phyloP scores from a whole-genome alignment of 2,329 filamentous ascomycete genomes.

The Stemphylium vesicarium region DNA sequence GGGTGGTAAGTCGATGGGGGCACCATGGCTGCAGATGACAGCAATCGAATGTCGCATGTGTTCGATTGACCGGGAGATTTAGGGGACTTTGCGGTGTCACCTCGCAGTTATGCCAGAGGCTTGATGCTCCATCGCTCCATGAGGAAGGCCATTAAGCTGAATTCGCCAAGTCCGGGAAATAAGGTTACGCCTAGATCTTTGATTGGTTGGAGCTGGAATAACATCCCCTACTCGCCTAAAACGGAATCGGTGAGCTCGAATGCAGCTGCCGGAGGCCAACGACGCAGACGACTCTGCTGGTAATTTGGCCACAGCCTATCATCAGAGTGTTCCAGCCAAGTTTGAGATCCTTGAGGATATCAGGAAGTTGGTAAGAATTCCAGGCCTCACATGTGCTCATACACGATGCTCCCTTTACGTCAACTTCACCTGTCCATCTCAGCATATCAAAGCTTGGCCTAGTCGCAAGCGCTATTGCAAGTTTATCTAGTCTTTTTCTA shows the following conservation, averaged over 20 bases:
- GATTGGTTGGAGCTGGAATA: slow-evolving; percentile 22
- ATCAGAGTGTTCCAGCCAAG: slow-evolving; percentile 5
- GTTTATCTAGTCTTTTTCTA: background rate
- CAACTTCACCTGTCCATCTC: background rate
- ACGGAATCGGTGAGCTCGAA: slow-evolving; percentile 16
- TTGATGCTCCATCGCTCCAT: slow-evolving; percentile 10
- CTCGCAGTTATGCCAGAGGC: slow-evolving; percentile 9
- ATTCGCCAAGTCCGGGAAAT: slow-evolving; percentile 11
- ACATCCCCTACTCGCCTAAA: slow-evolving; percentile 10
- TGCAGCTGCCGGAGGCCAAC: slow-evolving; percentile 10
- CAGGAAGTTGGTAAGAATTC: background rate
- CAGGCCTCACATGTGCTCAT: background rate
- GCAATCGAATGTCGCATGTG: slow-evolving; percentile 2
- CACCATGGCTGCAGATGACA: slow-evolving; percentile 13
- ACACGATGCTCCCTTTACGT: background rate
- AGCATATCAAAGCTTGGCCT: background rate
- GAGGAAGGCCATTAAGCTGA: slow-evolving; percentile 23
- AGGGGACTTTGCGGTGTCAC: background rate
- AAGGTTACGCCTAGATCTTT: background rate
- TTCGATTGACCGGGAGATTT: background rate
- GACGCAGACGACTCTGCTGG: slow-evolving; percentile 11
- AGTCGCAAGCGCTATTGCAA: background rate
- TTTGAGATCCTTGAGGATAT: slow-evolving; percentile 6
- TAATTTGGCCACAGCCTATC: slow-evolving; percentile 26
- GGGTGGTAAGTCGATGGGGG: slow-evolving; percentile 25